phyloP scores from a whole-genome alignment of 495 filamentous ascomycete genomes.

The Xylaria palmicola region DNA sequence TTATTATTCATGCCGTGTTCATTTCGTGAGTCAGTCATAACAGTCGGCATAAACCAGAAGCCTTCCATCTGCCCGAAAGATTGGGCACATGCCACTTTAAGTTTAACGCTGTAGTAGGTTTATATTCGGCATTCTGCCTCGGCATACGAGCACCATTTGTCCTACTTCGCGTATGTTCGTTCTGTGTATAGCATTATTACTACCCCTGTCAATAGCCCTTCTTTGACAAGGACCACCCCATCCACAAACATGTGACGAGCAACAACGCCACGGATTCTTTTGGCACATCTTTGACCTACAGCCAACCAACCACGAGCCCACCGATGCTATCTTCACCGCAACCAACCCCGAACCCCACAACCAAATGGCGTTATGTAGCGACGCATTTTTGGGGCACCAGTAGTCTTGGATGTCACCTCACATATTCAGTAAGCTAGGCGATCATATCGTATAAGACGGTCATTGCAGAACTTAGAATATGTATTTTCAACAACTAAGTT shows the following conservation, averaged over 20 bases:
- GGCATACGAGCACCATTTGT: no score
- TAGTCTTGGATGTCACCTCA: not conserved
- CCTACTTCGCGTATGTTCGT: no score
- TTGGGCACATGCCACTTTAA: not conserved
- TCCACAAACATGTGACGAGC: not conserved
- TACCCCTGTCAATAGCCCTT: not conserved
- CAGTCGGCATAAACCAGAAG: no score
- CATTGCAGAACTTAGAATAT: not conserved
- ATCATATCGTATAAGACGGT: not conserved
- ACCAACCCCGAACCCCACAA: not conserved
- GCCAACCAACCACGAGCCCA: not conserved
- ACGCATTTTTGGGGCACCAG: not conserved
- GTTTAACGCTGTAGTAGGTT: not conserved
- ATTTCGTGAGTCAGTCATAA: not conserved
- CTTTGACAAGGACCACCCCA: not conserved
- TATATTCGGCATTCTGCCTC: not conserved
- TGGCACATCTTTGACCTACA: not conserved
- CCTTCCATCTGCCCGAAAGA: not conserved
- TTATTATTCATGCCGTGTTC: no score
- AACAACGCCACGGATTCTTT: not conserved
- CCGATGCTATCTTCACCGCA: not conserved
- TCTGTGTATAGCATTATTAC: no score
- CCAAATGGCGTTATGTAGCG: not conserved
- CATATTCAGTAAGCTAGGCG: not conserved
- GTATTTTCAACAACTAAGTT: not conserved